Evolutionary conservation across 2,329 filamentous ascomycete species (phyloP), one percentile per base, ranked within the genome.

Genomic region (Aureobasidium sp.): DNA sequence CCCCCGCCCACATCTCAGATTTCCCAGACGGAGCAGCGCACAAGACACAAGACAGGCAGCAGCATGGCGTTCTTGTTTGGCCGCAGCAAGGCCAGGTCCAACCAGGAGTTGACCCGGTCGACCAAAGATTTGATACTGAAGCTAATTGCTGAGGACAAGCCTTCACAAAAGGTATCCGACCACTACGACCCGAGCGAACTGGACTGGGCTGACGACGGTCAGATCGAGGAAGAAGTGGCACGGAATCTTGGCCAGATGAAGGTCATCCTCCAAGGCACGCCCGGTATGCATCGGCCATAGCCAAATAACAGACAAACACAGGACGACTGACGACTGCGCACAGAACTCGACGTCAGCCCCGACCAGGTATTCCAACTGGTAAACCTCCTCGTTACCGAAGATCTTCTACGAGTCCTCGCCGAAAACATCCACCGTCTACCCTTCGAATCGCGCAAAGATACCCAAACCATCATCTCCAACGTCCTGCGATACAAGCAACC

Each of bases 381-480:
- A 58, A 87, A 86, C 61, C 85, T 89, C 66, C 85, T 96, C 65
- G 88, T 97, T 68, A 86, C 92, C 72, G 91, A 97, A 77, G 91
- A 96, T 73, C 81, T 99, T 8, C 85, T 99, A 47, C 89, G 89
- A 68, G 81, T 89, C 57, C 86, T 99, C 62, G 91, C 93, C 22
- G 82, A 87, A 64, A 88, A 88, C 71, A 88, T 99, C 49, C 86
- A 90, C 75, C 85, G 87, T 57, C 83, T 99, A 5, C 91, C 93
- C 0, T 99, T 99, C 78, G 94, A 99, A 78, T 90, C 92, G 40
- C 87, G 93, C 70, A 97, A 97, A 79, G 93, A 97, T 72, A 90
- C 90, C 14, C 93, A 97, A 73, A 90, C 94, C 65, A 94, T 97
- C 72, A 94, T 97, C 77, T 96, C 91, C 44, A 94, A 93, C 74